These are phyloP conservation scores for Oidium heveae DNA, from an alignment of 2,329 filamentous ascomycete species.

Conservation along the genomic window DNA sequence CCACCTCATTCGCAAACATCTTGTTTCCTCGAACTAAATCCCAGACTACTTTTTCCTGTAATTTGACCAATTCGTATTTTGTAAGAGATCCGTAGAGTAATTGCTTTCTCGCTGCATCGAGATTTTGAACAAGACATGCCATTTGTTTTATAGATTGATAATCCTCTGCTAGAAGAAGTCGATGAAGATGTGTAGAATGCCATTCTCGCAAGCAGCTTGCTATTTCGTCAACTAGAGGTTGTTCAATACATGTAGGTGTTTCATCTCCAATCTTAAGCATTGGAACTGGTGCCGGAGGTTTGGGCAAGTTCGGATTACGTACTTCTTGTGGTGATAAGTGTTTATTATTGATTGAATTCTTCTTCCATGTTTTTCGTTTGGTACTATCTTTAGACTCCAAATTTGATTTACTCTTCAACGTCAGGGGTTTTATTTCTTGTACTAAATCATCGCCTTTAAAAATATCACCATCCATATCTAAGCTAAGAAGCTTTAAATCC, in stretches of 20 bases:
- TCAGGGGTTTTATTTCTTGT: neutral
- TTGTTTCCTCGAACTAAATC: constrained; percentile 87
- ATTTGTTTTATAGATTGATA: constrained; percentile 64
- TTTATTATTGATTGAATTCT: constrained; percentile 8
- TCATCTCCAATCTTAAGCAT: constrained; percentile 97
- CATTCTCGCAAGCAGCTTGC: constrained; percentile 90
- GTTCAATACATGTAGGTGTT: constrained; percentile 65
- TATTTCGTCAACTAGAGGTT: constrained; percentile 91
- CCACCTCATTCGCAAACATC: constrained; percentile 75
- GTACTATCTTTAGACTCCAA: constrained; percentile 4
- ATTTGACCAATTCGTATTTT: constrained; percentile 48
- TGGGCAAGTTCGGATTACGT: constrained; percentile 41
- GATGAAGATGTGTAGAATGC: constrained; percentile 93
- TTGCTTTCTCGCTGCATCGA: constrained; percentile 69
- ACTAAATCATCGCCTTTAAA: neutral
- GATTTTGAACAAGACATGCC: constrained; percentile 51
- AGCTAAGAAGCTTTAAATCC: neutral
- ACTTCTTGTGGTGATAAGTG: constrained; percentile 20
- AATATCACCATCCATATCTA: neutral
- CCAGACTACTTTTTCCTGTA: constrained; percentile 86
- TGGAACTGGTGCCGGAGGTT: constrained; percentile 76
- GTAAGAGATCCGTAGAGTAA: constrained; percentile 89
- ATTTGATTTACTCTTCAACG: constrained; percentile 1
- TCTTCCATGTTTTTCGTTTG: constrained; percentile 3
- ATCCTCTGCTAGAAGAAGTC: constrained; percentile 58